Evolutionary conservation across 345 rosid species (phyloP).

Genomic region (Arabidopsis suecica): DNA sequence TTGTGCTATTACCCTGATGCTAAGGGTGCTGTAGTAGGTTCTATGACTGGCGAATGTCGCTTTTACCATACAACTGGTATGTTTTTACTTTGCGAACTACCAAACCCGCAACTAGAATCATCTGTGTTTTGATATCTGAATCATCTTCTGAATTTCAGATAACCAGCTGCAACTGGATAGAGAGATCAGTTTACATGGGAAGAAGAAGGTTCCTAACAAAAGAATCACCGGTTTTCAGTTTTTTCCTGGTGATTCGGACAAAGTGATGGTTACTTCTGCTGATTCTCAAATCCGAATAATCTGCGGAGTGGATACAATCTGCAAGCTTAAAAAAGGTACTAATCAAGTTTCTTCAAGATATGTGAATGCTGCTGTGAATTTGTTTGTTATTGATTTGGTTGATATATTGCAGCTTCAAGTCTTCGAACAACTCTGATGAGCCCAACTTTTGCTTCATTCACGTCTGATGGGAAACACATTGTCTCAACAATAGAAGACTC

Average conservation of each 20-base stretch:
- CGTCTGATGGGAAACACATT: slow-evolving; percentile 76
- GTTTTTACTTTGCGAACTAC: background rate
- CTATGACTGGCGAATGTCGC: slow-evolving; percentile 69
- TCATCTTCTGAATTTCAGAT: slow-evolving; percentile 45
- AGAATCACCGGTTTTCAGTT: slow-evolving; percentile 82
- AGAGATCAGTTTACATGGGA: slow-evolving; percentile 64
- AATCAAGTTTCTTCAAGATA: background rate
- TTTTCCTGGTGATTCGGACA: slow-evolving; percentile 66
- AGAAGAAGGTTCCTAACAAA: slow-evolving; percentile 70
- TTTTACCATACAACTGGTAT: slow-evolving; percentile 66
- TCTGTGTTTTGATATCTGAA: background rate
- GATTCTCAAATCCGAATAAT: slow-evolving; percentile 71
- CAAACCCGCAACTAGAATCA: background rate
- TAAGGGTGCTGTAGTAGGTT: slow-evolving; percentile 73
- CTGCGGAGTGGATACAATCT: slow-evolving; percentile 52
- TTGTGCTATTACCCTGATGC: slow-evolving; percentile 68
- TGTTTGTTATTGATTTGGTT: slow-evolving; percentile 1
- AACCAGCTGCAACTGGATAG: slow-evolving; percentile 55
- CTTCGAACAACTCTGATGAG: slow-evolving; percentile 57
- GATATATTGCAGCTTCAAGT: slow-evolving; percentile 53
- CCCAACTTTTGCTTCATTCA: slow-evolving; percentile 67
- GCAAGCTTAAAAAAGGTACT: slow-evolving; percentile 66
- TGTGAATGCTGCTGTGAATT: background rate
- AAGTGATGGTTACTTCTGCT: slow-evolving; percentile 72
- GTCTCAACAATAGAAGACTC: slow-evolving; percentile 72